These are phyloP conservation scores for Apiotrichum sp. DNA, from an alignment of 1,284 basidiomycete species.

Conservation along the genomic window DNA sequence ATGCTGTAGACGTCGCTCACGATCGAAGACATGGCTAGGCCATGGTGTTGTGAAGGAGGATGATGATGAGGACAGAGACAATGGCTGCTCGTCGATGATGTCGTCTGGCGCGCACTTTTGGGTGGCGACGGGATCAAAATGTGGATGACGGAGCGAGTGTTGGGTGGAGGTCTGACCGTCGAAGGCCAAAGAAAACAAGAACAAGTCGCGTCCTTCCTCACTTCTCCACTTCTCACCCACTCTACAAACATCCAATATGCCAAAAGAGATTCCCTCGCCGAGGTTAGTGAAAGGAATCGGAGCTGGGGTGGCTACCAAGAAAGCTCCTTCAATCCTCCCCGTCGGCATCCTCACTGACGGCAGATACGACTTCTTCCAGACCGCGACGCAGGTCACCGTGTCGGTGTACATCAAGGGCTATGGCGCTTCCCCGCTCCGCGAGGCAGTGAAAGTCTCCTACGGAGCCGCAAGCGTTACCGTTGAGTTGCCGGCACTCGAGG, in stretches of 20 bases:
- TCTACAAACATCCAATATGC: not conserved
- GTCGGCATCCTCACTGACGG: not conserved
- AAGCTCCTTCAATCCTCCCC: no score
- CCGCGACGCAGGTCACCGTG: constrained; percentile 64
- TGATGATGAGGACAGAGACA: not conserved
- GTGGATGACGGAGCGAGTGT: not conserved
- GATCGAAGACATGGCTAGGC: not conserved
- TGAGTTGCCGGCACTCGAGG: constrained; percentile 55
- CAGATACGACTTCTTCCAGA: constrained; percentile 85
- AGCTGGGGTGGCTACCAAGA: no score
- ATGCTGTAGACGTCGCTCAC: constrained; percentile 27
- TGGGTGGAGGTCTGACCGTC: no score
- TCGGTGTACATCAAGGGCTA: constrained; percentile 72
- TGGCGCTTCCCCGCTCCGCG: constrained; percentile 48
- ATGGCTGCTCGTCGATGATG: not conserved
- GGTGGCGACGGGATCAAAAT: constrained; percentile 10
- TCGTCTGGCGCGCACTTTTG: no score
- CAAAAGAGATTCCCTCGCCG: not conserved
- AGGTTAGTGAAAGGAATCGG: not conserved
- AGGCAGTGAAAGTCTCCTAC: constrained; percentile 57
- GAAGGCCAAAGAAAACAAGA: not conserved
- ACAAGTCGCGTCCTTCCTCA: no score
- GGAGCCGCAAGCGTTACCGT: constrained; percentile 11
- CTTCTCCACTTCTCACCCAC: not conserved
- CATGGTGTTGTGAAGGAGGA: no score